A percentile compares a stretch with the other conserved stretches of the same genome.
These are phyloP conservation scores for Russula vinacea DNA, from an alignment of 768 basidiomycete species.

Conservation along the genomic window DNA sequence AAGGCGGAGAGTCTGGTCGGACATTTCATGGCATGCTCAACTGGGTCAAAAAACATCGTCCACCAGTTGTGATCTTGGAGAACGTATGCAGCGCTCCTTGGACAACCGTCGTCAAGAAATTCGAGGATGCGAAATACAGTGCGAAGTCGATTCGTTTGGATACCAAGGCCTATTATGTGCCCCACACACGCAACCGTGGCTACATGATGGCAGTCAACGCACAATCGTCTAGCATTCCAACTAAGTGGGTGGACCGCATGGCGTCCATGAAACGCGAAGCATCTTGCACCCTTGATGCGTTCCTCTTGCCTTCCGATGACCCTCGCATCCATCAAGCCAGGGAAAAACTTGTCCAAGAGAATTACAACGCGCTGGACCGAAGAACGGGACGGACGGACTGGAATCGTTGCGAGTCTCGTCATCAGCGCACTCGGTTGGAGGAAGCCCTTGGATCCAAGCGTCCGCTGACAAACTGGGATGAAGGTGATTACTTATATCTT, in stretches of 20 bases:
- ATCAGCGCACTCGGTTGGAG: conserved; percentile 81
- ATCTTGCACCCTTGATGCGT: conserved; percentile 86
- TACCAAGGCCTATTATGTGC: conserved; percentile 88
- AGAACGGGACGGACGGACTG: conserved; percentile 80
- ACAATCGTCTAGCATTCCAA: conserved; percentile 55
- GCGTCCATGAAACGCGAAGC: conserved; percentile 74
- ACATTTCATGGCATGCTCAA: conserved; percentile 95
- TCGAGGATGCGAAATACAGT: conserved; percentile 71
- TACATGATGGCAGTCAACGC: conserved; percentile 81
- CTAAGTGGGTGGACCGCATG: conserved; percentile 64
- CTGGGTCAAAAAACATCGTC: conserved; percentile 84
- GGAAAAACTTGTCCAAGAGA: conserved; percentile 74
- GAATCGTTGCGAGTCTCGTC: conserved; percentile 89
- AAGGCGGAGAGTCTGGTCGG: conserved; percentile 86
- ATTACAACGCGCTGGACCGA: conserved; percentile 59
- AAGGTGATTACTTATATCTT: conserved; percentile 50
- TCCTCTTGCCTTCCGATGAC: conserved; percentile 87
- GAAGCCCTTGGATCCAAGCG: conserved; percentile 79
- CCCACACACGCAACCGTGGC: conserved; percentile 89
- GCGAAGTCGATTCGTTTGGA: conserved; percentile 70
- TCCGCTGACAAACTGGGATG: conserved; percentile 90
- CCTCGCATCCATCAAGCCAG: conserved; percentile 87
- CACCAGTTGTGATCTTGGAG: conserved; percentile 89
- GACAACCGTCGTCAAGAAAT: conserved; percentile 70
- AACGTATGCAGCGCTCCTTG: conserved; percentile 94